A percentile compares a stretch with the other conserved stretches of the same genome.
Evolutionary conservation across 108 stramenopile genomes (phyloP).

Genomic region (Heterococcus sp.): DNA sequence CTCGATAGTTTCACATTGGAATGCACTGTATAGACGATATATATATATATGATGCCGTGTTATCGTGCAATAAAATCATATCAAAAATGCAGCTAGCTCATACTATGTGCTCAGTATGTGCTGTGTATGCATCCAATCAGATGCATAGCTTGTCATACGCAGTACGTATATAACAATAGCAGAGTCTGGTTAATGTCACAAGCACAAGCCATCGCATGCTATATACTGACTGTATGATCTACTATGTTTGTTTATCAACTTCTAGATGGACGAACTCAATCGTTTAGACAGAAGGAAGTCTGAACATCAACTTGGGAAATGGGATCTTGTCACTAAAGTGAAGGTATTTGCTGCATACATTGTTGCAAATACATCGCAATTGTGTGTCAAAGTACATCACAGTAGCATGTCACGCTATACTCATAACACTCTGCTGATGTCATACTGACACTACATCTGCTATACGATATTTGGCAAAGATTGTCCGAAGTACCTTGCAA

Average conservation of each 20-base stretch:
- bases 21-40: neutral
- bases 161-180: neutral
- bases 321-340: conserved; percentile 6
- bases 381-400: neutral
- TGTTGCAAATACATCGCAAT: conserved; percentile 12
- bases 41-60: neutral
- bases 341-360: conserved; percentile 5
- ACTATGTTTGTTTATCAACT: neutral
- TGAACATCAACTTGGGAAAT: neutral
- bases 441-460: neutral
- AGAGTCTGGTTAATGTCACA: no score
- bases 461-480: neutral
- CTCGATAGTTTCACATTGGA: no score
- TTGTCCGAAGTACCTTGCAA: no score
- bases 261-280: neutral
- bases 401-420: neutral
- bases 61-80: neutral
- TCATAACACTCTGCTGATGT: conserved; percentile 1
- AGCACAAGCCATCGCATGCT: no score
- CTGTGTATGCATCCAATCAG: neutral
- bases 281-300: neutral
- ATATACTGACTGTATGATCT: neutral
- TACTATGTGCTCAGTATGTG: neutral
- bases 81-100: neutral
- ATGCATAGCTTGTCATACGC: neutral